Evolutionary conservation across 2,329 filamentous ascomycete species (phyloP), one percentile per base, ranked within the genome.

Genomic region (Aureobasidium sp.): DNA sequence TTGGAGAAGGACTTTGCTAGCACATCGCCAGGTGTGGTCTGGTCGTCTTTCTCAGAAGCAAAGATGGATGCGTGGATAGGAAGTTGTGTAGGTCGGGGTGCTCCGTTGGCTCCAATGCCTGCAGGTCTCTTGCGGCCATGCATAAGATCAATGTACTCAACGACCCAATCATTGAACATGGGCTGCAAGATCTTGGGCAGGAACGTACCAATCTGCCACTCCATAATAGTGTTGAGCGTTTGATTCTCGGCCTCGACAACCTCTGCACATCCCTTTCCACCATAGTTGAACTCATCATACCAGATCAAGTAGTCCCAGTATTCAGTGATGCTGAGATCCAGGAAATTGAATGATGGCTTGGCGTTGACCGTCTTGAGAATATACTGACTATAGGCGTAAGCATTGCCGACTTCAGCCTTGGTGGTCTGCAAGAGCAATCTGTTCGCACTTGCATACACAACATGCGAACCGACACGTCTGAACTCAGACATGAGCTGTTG

Each of bases 251-350:
- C 81, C 67, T 87, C 86, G 8, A 88, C 81, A 3, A 97, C 89
- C 69, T 94, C 85, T 55, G 87, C 85, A 67, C 91, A 96, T 4
- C 90, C 94, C 71, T 95, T 95, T 64, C 94, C 94, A 61, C 94
- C 95, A 70, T 97, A 97, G 78, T 99, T 99, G 81, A 93, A 97
- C 75, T 97, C 91, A 69, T 99, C 94, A 68, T 97, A 97, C 94
- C 94, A 99, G 4, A 97, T 87, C 0, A 99, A 85, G 70, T 97
- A 97, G 74, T 99, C 94, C 94, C 94, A 99, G 75, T 97, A 99
- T 73, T 99, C 94, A 68, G 93, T 96, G 74, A 99, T 94, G 69
- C 97, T 90, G 3, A 99, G 81, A 69, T 99, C 94, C 66, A 99
- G 86, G 72, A 99, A 99, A 74, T 97, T 90, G 77, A 99, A 99